Percentiles rank a stretch among this genome's conserved stretches.
These are phyloP conservation scores for Aspergillus nidulans DNA, from an alignment of 495 filamentous ascomycete genomes.

Conservation along the genomic window DNA sequence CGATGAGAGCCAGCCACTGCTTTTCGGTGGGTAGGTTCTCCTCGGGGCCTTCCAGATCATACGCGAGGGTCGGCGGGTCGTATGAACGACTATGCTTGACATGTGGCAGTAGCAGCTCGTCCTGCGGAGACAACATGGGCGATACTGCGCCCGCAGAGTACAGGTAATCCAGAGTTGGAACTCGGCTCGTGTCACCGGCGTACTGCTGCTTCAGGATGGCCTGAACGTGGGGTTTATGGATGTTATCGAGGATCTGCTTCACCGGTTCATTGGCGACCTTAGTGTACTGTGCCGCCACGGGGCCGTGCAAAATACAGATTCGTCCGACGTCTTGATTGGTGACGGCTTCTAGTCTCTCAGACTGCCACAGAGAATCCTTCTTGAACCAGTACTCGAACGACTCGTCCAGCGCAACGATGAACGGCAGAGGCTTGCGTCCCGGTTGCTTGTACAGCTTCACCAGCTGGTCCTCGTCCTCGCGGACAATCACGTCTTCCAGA, in stretches of 20 bases:
- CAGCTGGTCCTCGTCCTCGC: constrained; percentile 59
- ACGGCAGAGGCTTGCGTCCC: constrained; percentile 79
- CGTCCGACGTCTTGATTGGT: constrained; percentile 91
- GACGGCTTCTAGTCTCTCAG: constrained; percentile 95
- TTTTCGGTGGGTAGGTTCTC: no score
- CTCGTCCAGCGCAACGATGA: neutral
- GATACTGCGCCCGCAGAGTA: no score
- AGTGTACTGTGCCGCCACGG: constrained; percentile 91
- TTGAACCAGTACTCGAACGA: neutral
- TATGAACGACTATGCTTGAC: no score
- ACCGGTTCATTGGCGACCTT: neutral
- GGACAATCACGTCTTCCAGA: neutral
- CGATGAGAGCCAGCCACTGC: no score
- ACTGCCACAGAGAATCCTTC: neutral
- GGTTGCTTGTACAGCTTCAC: constrained; percentile 84
- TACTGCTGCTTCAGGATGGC: no score
- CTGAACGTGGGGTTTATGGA: neutral
- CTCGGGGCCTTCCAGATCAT: no score
- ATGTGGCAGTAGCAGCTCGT: no score
- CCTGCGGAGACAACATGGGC: no score
- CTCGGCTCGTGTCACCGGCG: no score
- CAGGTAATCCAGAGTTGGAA: no score
- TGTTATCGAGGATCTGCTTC: neutral
- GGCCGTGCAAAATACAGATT: constrained; percentile 92
- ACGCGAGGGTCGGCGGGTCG: no score